phyloP scores from a whole-genome alignment of 1,139 yeast genomes.

The Candida tetrigidarum region DNA sequence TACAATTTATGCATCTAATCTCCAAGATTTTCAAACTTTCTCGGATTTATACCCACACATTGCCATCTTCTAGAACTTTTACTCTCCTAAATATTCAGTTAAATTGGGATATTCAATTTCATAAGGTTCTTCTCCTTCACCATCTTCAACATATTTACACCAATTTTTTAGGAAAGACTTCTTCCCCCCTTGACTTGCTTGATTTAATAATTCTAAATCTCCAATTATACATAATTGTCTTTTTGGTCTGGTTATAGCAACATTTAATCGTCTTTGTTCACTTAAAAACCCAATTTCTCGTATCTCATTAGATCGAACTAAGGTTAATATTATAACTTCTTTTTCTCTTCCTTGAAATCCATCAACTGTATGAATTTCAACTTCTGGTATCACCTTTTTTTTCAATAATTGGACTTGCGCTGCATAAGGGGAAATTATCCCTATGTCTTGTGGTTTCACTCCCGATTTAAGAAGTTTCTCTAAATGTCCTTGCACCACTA shows the following conservation, averaged over 20 bases:
- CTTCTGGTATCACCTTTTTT: slow-evolving; percentile 25
- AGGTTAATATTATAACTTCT: slow-evolving; percentile 67
- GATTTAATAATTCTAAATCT: slow-evolving; percentile 66
- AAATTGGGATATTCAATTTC: slow-evolving; percentile 71
- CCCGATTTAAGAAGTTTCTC: slow-evolving; percentile 50
- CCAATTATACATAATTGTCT: slow-evolving; percentile 87
- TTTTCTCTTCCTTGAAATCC: slow-evolving; percentile 69
- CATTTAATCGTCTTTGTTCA: slow-evolving; percentile 77
- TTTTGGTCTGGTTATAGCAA: slow-evolving; percentile 90
- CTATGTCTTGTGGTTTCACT: slow-evolving; percentile 58
- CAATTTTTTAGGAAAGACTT: slow-evolving; percentile 58
- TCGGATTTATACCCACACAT: not conserved
- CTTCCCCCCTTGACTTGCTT: slow-evolving; percentile 32
- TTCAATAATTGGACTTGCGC: slow-evolving; percentile 79
- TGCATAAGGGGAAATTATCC: slow-evolving; percentile 86
- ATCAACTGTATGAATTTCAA: slow-evolving; percentile 52
- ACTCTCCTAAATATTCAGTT: slow-evolving; percentile 26
- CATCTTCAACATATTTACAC: slow-evolving; percentile 67
- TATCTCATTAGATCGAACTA: slow-evolving; percentile 50
- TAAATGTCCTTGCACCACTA: slow-evolving; percentile 62
- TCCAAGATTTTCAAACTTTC: not conserved
- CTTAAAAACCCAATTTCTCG: slow-evolving; percentile 75
- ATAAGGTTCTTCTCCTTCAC: slow-evolving; percentile 16
- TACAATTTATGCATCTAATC: not conserved
- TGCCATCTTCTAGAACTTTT: too few relatives aligned